Conservation (phyloP, 345 rosid species). For the Moringa oleifera region DNA sequence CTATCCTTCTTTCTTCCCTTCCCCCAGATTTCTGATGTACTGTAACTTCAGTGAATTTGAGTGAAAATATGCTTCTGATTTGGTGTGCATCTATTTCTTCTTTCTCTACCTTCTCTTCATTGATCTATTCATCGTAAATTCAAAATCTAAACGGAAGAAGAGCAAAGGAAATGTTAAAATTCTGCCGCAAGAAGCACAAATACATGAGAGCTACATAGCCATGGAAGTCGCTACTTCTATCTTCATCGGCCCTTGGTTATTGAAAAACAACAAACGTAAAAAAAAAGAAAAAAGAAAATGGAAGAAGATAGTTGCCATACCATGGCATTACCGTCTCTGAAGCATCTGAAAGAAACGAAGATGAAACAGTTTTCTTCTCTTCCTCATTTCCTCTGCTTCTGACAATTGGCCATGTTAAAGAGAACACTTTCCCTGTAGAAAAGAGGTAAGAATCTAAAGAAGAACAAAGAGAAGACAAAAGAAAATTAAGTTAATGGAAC, state of each 20-base stretch:
- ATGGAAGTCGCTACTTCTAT: neutral
- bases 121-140: slow-evolving; percentile 7
- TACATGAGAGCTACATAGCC: neutral
- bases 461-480: neutral
- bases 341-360: too few species aligned
- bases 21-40: slow-evolving; percentile 45
- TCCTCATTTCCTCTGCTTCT: neutral
- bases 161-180: neutral
- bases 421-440: neutral
- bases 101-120: neutral
- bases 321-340: neutral
- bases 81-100: slow-evolving; percentile 38
- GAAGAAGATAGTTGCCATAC: neutral
- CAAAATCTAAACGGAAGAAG: neutral
- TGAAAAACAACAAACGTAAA: neutral
- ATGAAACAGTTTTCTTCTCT: neutral
- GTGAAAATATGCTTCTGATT: slow-evolving; percentile 45
- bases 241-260: neutral
- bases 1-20: slow-evolving; percentile 10
- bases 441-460: neutral
- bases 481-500: neutral
- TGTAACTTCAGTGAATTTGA: slow-evolving; percentile 30
- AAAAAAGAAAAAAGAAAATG: neutral
- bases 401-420: neutral
- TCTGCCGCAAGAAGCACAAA: slow-evolving; percentile 12